Conservation (phyloP, 192 early-diverging fungal species). For the Mortierella claussenii region DNA sequence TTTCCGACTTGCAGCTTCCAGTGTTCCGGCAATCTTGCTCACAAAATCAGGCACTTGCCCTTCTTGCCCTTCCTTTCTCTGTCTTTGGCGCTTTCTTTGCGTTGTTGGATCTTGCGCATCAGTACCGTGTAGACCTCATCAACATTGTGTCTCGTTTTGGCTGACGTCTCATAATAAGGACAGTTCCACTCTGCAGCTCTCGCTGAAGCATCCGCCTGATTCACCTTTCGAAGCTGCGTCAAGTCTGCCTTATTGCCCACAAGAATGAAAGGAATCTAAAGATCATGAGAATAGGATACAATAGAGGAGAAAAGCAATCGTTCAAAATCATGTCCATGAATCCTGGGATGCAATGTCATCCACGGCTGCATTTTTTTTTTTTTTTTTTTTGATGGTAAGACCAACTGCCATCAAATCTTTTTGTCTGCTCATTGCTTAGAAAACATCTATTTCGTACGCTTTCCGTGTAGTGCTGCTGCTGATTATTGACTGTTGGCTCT, state of each 20-base stretch:
- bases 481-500: no score
- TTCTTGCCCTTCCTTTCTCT: slow-evolving; percentile 48
- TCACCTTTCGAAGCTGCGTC: slow-evolving; percentile 68
- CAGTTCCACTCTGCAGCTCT: slow-evolving; percentile 76
- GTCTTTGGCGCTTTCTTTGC: slow-evolving; percentile 67
- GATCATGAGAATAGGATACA: not conserved
- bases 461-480: no score
- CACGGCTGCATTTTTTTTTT: not conserved
- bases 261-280: slow-evolving; percentile 78
- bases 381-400: no score
- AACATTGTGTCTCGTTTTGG: slow-evolving; percentile 83
- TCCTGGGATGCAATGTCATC: slow-evolving; percentile 4
- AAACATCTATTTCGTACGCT: no score
- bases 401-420: no score
- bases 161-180: slow-evolving; percentile 76
- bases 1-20: no score
- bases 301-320: not conserved
- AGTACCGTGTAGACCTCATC: slow-evolving; percentile 79
- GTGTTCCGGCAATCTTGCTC: no score
- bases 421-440: not conserved
- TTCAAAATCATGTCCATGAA: not conserved
- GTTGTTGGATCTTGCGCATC: slow-evolving; percentile 80
- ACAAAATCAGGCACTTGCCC: slow-evolving; percentile 51
- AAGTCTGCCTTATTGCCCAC: slow-evolving; percentile 86
- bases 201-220: slow-evolving; percentile 64